Evolutionary conservation across 192 early-diverging fungal species (phyloP), one percentile per base, ranked within the genome.

Genomic region (Allomyces javanicus): DNA sequence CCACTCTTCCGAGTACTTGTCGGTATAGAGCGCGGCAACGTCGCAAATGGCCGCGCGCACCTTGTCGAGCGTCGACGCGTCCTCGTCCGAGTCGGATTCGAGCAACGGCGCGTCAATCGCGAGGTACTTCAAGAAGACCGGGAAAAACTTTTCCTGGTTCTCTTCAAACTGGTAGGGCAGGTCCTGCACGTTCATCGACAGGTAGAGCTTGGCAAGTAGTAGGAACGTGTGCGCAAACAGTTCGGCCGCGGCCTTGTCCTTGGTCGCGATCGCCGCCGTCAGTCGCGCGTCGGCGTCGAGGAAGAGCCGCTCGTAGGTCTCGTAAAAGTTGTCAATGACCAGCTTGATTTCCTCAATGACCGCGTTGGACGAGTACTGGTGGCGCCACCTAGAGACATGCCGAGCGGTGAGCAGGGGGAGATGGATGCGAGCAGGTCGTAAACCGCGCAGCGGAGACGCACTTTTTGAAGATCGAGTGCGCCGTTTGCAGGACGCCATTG

Each of bases 151-250:
- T 12, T 72, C 74, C 76, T 92, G 84, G 72, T 96, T 82, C 73
- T 96, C 92, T 70, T 96, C 94, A 67, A 96, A 97, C 73, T 91
- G 96, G 70, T 93, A 90, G 17, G 96, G 94, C 64, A 96, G 74
- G 74, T 99, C 96, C 76, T 96, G 94, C 71, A 80, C 94, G 69
- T 94, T 99, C 62, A 99, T 77, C 72, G 89, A 87, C 70, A 93
- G 93, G 73, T 86, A 99, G 64, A 99, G 89, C 74, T 95, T 88
- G 65, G 83, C 80, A 65, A 96, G 70, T 9, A 93, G 79, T 63
- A 85, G 74, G 24, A 99, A 67, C 17, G 82, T 81, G 67, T 92
- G 84, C 50, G 83, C 12, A 67, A 81, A 81, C 63, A 97, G 77
- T 23, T 86, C 74, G 58, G 81, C 76, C 61, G 97, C 74, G 24